These are phyloP conservation scores for Candida neerlandica DNA, from an alignment of 1,139 yeast genomes.

Conservation along the genomic window DNA sequence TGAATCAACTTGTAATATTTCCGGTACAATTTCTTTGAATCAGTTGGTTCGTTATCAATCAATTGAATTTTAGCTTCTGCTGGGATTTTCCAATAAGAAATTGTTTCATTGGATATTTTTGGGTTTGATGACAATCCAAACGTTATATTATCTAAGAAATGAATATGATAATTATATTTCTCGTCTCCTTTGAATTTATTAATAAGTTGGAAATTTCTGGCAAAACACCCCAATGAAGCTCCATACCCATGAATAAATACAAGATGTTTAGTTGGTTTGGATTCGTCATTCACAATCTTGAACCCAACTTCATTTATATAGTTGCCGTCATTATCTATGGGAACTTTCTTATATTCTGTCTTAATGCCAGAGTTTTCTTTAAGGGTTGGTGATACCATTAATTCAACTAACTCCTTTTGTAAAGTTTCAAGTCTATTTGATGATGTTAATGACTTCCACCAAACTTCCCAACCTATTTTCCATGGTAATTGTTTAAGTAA, in stretches of 20 bases:
- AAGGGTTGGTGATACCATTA: slow-evolving; percentile 32
- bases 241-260: slow-evolving; percentile 92
- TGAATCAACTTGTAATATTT: slow-evolving; percentile 47
- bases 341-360: slow-evolving; percentile 23
- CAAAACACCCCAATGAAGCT: slow-evolving; percentile 84
- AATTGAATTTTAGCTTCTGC: slow-evolving; percentile 32
- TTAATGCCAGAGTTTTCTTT: slow-evolving; percentile 26
- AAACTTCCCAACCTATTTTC: slow-evolving; percentile 21
- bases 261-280: slow-evolving; percentile 38
- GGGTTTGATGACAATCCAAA: slow-evolving; percentile 82
- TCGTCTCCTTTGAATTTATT: slow-evolving; percentile 36
- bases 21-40: slow-evolving; percentile 33
- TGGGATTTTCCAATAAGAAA: slow-evolving; percentile 26
- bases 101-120: slow-evolving; percentile 23
- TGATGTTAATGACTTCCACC: slow-evolving; percentile 38
- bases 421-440: slow-evolving; percentile 28
- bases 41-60: slow-evolving; percentile 34
- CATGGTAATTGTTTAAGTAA: slow-evolving; percentile 21
- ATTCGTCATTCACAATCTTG: slow-evolving; percentile 30
- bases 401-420: slow-evolving; percentile 39
- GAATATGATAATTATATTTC: slow-evolving; percentile 51
- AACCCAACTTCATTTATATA: slow-evolving; percentile 42
- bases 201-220: slow-evolving; percentile 65
- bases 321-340: slow-evolving; percentile 31
- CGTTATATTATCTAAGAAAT: slow-evolving; percentile 82